phyloP scores from a whole-genome alignment of 225 moss, liverwort and hornwort genomes.

The Pleurozium schreberi region DNA sequence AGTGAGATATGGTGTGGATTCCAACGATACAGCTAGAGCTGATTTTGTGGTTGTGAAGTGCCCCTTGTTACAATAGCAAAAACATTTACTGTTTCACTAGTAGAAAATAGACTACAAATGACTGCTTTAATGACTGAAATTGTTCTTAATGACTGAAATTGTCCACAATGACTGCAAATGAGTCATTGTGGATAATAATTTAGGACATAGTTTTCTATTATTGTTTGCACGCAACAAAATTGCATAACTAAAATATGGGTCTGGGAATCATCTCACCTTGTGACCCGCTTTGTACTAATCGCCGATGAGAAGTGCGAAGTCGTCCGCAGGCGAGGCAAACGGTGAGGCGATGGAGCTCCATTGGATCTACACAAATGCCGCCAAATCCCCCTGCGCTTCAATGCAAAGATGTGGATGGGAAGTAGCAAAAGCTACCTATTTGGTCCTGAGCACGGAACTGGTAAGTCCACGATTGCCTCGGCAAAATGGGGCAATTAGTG shows the following conservation, averaged over 20 bases:
- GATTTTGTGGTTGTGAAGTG: background rate
- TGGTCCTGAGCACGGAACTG: background rate
- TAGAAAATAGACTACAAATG: too few species aligned
- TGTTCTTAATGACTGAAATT: too few species aligned
- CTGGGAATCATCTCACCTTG: background rate
- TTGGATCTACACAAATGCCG: background rate
- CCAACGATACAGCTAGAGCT: too few species aligned
- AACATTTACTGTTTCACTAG: too few species aligned
- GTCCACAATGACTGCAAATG: too few species aligned
- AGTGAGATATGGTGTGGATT: background rate
- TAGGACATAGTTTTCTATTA: too few species aligned
- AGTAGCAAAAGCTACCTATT: background rate
- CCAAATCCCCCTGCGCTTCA: background rate
- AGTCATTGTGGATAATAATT: too few species aligned
- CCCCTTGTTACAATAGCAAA: background rate
- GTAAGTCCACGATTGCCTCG: background rate
- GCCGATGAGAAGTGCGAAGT: slow-evolving; percentile 1
- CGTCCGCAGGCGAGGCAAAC: background rate
- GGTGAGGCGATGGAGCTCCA: background rate
- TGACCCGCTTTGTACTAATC: slow-evolving; percentile 16
- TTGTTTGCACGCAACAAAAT: too few species aligned
- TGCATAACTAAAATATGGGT: too few species aligned
- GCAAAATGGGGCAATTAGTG: background rate
- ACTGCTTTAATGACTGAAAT: too few species aligned
- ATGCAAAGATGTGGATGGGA: background rate